These are phyloP conservation scores for Boletus pseudopeckii DNA, from an alignment of 768 basidiomycete species.

Conservation along the genomic window DNA sequence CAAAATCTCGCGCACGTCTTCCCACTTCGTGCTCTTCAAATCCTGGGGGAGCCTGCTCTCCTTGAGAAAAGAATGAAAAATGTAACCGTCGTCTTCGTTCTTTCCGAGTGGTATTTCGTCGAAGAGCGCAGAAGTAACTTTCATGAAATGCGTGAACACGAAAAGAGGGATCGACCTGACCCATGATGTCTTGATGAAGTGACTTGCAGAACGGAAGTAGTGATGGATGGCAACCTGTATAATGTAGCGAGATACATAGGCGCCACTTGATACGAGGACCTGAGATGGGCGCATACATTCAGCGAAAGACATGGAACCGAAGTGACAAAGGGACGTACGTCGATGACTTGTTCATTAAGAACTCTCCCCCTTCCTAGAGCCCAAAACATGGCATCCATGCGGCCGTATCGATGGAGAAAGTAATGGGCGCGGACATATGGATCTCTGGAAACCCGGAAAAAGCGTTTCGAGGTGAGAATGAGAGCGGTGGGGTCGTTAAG, in stretches of 20 bases:
- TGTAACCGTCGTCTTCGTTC: conserved; percentile 70
- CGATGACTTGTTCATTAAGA: conserved; percentile 60
- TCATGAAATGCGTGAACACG: conserved; percentile 63
- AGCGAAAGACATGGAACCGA: conserved; percentile 17
- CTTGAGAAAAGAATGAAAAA: conserved; percentile 64
- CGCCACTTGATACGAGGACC: conserved; percentile 74
- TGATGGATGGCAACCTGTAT: conserved; percentile 77
- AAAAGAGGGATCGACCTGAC: conserved; percentile 59
- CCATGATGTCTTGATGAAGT: conserved; percentile 76
- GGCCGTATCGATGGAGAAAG: conserved; percentile 72
- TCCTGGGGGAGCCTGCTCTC: conserved; percentile 64
- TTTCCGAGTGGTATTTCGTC: conserved; percentile 68
- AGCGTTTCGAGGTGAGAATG: conserved; percentile 54
- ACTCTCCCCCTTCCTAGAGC: conserved; percentile 72
- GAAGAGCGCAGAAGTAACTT: conserved; percentile 53
- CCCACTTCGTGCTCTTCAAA: conserved; percentile 58
- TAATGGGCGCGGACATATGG: conserved; percentile 76
- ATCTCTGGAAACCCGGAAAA: conserved; percentile 62
- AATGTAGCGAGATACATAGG: conserved; percentile 75
- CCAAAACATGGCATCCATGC: conserved; percentile 66
- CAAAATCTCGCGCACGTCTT: conserved; percentile 60
- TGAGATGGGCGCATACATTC: conserved; percentile 34
- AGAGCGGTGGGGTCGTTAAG: conserved; percentile 62
- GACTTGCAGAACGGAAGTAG: conserved; percentile 67
- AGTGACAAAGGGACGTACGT: conserved; percentile 45